These are phyloP conservation scores for Hymenoscyphus scutula DNA, from an alignment of 2,329 filamentous ascomycete species.

Conservation along the genomic window DNA sequence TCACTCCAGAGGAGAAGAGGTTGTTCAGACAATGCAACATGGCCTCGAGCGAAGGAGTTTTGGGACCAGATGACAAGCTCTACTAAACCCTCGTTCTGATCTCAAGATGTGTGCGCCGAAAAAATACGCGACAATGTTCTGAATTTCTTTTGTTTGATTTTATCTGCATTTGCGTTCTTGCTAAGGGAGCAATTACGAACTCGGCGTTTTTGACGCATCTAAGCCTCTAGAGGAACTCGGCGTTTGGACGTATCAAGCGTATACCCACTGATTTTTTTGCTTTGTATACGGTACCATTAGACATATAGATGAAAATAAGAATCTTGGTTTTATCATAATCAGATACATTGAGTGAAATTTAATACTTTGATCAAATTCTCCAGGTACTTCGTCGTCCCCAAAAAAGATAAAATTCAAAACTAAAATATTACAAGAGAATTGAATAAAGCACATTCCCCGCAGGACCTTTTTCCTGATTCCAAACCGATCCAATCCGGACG, in stretches of 20 bases:
- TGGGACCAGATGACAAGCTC: slow-evolving; percentile 34
- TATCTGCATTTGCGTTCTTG: slow-evolving; percentile 8
- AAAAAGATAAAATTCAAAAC: background rate
- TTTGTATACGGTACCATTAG: slow-evolving; percentile 23
- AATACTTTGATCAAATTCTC: background rate
- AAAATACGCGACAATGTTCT: slow-evolving; percentile 5
- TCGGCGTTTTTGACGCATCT: slow-evolving; percentile 37
- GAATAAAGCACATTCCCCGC: too few species aligned
- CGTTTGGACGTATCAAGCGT: slow-evolving; percentile 38
- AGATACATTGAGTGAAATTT: background rate
- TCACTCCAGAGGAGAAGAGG: slow-evolving; percentile 69
- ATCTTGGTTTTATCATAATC: background rate
- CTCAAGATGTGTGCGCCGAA: background rate
- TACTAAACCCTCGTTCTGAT: slow-evolving; percentile 26
- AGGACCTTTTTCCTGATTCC: too few species aligned
- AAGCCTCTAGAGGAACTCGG: slow-evolving; percentile 38
- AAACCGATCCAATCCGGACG: too few species aligned
- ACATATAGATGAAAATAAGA: background rate
- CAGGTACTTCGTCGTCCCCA: background rate
- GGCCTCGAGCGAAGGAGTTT: slow-evolving; percentile 54
- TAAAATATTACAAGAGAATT: too few species aligned
- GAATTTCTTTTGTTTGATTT: slow-evolving; percentile 6
- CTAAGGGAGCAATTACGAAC: slow-evolving; percentile 33
- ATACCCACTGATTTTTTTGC: slow-evolving; percentile 32
- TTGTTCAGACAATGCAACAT: slow-evolving; percentile 79